Evolutionary conservation across 1,139 yeast genomes (phyloP).

Genomic region (Wickerhamomyces sp.): DNA sequence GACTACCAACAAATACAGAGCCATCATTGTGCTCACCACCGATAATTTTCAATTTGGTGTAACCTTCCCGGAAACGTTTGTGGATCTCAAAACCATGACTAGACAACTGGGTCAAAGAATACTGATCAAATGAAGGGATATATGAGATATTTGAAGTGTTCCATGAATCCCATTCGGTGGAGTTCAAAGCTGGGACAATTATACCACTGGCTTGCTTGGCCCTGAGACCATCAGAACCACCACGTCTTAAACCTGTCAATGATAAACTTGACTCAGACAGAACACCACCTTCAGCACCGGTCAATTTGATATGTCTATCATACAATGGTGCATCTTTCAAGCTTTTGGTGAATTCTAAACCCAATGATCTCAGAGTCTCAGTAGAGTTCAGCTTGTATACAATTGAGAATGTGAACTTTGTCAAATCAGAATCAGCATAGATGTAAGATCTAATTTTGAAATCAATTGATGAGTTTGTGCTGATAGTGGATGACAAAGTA

Average conservation of each 20-base stretch:
- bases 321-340: background rate
- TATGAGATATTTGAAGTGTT: background rate
- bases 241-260: slow-evolving; percentile 1
- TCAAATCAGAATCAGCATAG: background rate
- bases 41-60: slow-evolving; percentile 1
- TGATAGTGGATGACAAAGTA: background rate
- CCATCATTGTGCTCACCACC: slow-evolving; percentile 1
- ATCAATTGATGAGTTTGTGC: background rate
- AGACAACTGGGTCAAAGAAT: background rate
- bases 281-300: slow-evolving; percentile 1
- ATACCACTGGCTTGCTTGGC: slow-evolving; percentile 1
- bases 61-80: background rate
- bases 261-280: slow-evolving; percentile 1
- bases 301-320: slow-evolving; percentile 3
- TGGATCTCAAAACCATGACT: slow-evolving; percentile 2
- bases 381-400: background rate
- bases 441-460: slow-evolving; percentile 2
- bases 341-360: background rate
- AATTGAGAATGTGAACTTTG: background rate
- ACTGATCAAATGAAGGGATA: slow-evolving; percentile 1
- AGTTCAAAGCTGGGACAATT: background rate
- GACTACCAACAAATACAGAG: slow-evolving; percentile 1
- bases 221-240: background rate
- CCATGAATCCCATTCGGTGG: slow-evolving; percentile 1
- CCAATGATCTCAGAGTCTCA: background rate